phyloP scores from a whole-genome alignment of 495 filamentous ascomycete species.

The Elaphomyces granulatus region DNA sequence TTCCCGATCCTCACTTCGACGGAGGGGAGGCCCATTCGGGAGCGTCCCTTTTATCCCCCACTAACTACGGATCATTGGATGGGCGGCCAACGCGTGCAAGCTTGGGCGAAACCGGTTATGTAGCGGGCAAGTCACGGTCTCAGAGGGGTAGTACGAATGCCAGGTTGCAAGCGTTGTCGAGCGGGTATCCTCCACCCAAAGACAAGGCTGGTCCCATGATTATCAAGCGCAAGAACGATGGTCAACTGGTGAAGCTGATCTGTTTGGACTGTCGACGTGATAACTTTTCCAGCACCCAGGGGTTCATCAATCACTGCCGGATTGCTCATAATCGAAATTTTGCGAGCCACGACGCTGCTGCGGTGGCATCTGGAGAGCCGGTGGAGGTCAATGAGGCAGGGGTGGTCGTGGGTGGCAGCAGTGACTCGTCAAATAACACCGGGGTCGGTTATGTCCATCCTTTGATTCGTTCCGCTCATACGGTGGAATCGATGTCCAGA shows the following conservation, averaged over 20 bases:
- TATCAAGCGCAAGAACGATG: slow-evolving; percentile 45
- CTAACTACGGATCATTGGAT: slow-evolving; percentile 18
- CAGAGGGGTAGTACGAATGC: slow-evolving; percentile 42
- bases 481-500: slow-evolving; percentile 39
- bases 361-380: slow-evolving; percentile 70
- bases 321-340: slow-evolving; percentile 86
- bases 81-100: slow-evolving; percentile 67
- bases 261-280: slow-evolving; percentile 78
- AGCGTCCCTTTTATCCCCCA: slow-evolving; percentile 15
- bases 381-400: slow-evolving; percentile 56
- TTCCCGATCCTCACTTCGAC: slow-evolving; percentile 80
- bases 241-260: slow-evolving; percentile 57
- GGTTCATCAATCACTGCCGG: slow-evolving; percentile 96
- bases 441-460: slow-evolving; percentile 49
- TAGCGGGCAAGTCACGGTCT: slow-evolving; percentile 46
- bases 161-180: slow-evolving; percentile 58
- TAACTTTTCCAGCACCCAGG: slow-evolving; percentile 90
- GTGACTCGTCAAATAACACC: slow-evolving; percentile 22
- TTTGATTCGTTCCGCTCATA: slow-evolving; percentile 44
- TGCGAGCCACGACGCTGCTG: slow-evolving; percentile 88
- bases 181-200: slow-evolving; percentile 53
- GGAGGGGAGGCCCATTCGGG: slow-evolving; percentile 36
- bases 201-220: slow-evolving; percentile 49
- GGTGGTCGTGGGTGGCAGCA: slow-evolving; percentile 38
- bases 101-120: slow-evolving; percentile 39